Base-by-base conservation (phyloP, 1,284 basidiomycete genomes). In the Sanghuangporus sanghuang region DNA sequence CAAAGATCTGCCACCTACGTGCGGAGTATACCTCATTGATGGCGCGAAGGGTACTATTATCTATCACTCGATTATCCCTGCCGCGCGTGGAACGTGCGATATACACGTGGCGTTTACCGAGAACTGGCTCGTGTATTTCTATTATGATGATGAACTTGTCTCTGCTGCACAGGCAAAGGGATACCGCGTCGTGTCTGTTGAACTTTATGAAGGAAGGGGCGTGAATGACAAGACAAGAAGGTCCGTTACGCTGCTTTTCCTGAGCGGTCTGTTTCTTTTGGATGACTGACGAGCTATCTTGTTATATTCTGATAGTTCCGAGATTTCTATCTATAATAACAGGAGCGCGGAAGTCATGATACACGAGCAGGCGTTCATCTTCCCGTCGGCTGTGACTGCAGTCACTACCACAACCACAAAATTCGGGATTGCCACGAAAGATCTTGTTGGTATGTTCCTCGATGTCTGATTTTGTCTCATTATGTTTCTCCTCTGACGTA, bases 51-150 rank as follows among this genome's bases (percentile, higher is more conserved):
- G 96, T 2, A 85, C 80, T 0, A 75, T 92, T 3, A 68, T 95
- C 1, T 94, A 95, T 73, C 81, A 84, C 57, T 80, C 81, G 3
- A 75, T 76, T 32, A 68, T 92, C 6, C 83, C 86, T 59, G 74
- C 77, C 14, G 69, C 63, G 50, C 71, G 68, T n/a, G 77, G 73
- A 48, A 76, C 66, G 32, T 92, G 89, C 70, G 82, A 89, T 68
- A 76, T 95, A 9, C 83, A 87, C 67, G 86, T 86, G 14, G 78
- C 80, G 6, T 79, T 96, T 67, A 83, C 85, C 16, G 96, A 98
- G 76, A 98, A 98, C 73, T 98, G 96, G 96, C 75, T 98, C 60
- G 89, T 95, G 18, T 95, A 94, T 75, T 82, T 89, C 59, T 96
- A 90, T 73, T 91, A 86, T 68, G 87, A 90, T 53, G 79, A 80